Base-by-base conservation (phyloP, 352 stramenopile species). In the Phytopythium montanum region DNA sequence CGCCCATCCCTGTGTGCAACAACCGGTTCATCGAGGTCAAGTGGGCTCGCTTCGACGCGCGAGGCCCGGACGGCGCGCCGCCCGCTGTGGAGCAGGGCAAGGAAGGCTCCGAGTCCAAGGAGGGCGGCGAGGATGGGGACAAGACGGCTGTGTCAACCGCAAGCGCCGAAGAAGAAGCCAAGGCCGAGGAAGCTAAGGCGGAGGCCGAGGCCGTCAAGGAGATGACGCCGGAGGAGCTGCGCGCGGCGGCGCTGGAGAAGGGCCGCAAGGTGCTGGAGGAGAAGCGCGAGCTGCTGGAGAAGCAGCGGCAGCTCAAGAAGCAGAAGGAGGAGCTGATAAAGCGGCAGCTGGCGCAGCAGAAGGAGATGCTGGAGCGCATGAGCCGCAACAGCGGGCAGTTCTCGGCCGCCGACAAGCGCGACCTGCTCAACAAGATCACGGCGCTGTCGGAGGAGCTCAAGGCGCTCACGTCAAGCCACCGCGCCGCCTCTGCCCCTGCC, bases 11-110 rank as follows among this genome's bases (percentile, higher is more conserved):
- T 49, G 86, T 95, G 44, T 95, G 86, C 75, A 95, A 95, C 64
- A 95, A 95, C 63, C 84, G 86, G 10, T 95, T 95, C 61, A 95
- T 95, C 46, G 81, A 87, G 45, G 86, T 95, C 25, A 93, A 94
- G 61, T 94, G 85, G 79, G 86, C 86, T 39, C 90, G 81, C 54
- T 89, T 92, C 61, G 85, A 92, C 39, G 72, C 84, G 3, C 87
- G 89, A 46, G 81, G 82, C 25, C 75, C 78, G 5, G 72, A 86
- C 19, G 80, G 84, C 36, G 75, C 73, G 26, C 70, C 70, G 10
- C 68, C 71, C 9, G 54, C 60, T 21, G 68, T 66, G 8, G 70
- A 87, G 48, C 69, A 82, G 50, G 63, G 71, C 4, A 68, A 67
- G 13, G 54, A n/a, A n/a, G n/a, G n/a, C n/a, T n/a, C 26, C 13